These are phyloP conservation scores for Cystobasidium ongulense DNA, from an alignment of 768 basidiomycete species.

Conservation along the genomic window DNA sequence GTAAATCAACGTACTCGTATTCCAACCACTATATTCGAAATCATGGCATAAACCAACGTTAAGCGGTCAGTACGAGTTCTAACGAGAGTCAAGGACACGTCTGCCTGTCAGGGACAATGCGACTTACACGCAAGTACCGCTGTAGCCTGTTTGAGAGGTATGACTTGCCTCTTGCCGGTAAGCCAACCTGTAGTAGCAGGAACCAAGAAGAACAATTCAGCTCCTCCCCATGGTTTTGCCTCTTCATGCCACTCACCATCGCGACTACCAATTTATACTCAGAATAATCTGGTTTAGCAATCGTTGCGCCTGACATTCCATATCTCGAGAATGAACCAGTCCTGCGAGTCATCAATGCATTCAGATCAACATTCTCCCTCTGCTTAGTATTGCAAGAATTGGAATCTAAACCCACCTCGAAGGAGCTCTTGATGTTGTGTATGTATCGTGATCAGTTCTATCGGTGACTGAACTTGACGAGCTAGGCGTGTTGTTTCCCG, in stretches of 20 bases:
- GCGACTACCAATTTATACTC: conserved; percentile 97
- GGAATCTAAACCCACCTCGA: neutral
- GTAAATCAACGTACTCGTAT: conserved; percentile 60
- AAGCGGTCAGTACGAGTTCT: no score
- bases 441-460: neutral
- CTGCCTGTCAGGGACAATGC: no score
- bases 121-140: conserved; percentile 81
- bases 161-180: conserved; percentile 97
- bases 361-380: no score
- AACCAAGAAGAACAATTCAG: conserved; percentile 17
- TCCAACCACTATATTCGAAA: conserved; percentile 84
- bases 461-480: neutral
- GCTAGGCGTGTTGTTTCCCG: neutral
- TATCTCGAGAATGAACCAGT: neutral
- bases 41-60: no score
- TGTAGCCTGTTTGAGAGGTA: conserved; percentile 96
- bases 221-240: neutral
- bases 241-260: conserved; percentile 56
- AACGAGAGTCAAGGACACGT: no score
- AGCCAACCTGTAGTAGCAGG: conserved; percentile 60
- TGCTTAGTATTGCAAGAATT: neutral
- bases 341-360: neutral
- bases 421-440: conserved; percentile 23
- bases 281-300: conserved; percentile 94
- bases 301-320: conserved; percentile 47